Evolutionary conservation across 495 filamentous ascomycete genomes (phyloP).

Genomic region (Neurospora sp.): DNA sequence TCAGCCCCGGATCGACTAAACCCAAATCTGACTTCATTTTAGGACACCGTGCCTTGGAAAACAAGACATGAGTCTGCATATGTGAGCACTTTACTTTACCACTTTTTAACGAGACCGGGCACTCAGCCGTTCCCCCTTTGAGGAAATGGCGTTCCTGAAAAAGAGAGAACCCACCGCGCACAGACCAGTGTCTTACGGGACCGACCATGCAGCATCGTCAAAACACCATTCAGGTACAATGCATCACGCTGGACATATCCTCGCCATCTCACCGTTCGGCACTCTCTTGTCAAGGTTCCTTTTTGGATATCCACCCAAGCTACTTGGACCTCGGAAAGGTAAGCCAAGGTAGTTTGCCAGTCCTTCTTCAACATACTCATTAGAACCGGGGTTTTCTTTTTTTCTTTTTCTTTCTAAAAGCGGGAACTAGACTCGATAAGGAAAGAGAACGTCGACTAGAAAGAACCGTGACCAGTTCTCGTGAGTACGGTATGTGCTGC

Average conservation of each 20-base stretch:
- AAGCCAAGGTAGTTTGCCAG: background rate
- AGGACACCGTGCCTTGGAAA: background rate
- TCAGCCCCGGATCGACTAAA: background rate
- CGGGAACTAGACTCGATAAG: too few relatives aligned
- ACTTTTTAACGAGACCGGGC: background rate
- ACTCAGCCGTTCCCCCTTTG: background rate
- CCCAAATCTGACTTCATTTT: background rate
- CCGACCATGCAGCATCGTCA: background rate
- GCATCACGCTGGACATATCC: background rate
- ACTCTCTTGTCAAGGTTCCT: background rate
- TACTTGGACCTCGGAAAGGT: background rate
- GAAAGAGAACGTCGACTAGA: too few relatives aligned
- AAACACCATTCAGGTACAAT: slow-evolving; percentile 5
- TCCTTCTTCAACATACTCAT: too few relatives aligned
- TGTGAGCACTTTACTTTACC: too few relatives aligned
- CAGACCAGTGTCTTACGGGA: background rate
- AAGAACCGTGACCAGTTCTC: too few relatives aligned
- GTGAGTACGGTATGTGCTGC: background rate
- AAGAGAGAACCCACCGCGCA: background rate
- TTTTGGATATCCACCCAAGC: background rate
- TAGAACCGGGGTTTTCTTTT: too few relatives aligned
- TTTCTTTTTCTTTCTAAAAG: too few relatives aligned
- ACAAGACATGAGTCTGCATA: background rate
- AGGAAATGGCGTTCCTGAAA: background rate
- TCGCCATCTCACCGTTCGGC: background rate